These are phyloP conservation scores for Schizothecium vesticola DNA, from an alignment of 495 filamentous ascomycete species.

Conservation along the genomic window DNA sequence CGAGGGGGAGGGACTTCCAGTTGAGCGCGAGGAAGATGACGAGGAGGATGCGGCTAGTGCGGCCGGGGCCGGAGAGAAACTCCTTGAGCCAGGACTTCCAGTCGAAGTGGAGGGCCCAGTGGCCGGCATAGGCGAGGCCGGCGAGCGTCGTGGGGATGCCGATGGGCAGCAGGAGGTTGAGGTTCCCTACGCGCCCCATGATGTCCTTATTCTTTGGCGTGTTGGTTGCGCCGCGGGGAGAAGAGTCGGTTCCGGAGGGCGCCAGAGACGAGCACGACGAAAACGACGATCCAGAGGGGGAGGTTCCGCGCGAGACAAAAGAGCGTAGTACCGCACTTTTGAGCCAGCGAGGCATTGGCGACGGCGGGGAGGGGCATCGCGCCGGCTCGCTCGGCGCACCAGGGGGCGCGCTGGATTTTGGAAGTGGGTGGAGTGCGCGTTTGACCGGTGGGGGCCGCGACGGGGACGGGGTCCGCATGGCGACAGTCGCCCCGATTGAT, in stretches of 20 bases:
- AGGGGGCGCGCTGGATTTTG: constrained; percentile 1
- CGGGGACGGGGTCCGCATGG: not conserved
- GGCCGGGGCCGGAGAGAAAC: constrained; percentile 48
- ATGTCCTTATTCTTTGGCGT: not conserved
- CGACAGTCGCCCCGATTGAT: not conserved
- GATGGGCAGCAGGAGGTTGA: constrained; percentile 34
- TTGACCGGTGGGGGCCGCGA: not conserved
- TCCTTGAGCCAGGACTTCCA: constrained; percentile 27
- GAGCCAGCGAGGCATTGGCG: constrained; percentile 13
- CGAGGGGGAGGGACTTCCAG: constrained; percentile 67
- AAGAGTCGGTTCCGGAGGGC: constrained; percentile 22
- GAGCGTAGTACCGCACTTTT: constrained; percentile 34
- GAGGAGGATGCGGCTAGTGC: constrained; percentile 43
- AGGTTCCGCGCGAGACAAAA: constrained; percentile 35
- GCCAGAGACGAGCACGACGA: constrained; percentile 28
- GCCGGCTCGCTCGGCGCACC: not conserved
- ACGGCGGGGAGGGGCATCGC: constrained; percentile 14
- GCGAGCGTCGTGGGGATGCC: constrained; percentile 33
- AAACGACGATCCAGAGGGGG: constrained; percentile 38
- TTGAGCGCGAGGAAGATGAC: constrained; percentile 53
- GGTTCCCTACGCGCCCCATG: constrained; percentile 39
- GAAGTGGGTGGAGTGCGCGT: not conserved
- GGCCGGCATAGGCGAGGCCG: constrained; percentile 35
- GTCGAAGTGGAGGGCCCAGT: constrained; percentile 33
- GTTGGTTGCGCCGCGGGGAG: not conserved